phyloP scores from a whole-genome alignment of 805 yeast genomes.

The Debaryomyces tyrocola region DNA sequence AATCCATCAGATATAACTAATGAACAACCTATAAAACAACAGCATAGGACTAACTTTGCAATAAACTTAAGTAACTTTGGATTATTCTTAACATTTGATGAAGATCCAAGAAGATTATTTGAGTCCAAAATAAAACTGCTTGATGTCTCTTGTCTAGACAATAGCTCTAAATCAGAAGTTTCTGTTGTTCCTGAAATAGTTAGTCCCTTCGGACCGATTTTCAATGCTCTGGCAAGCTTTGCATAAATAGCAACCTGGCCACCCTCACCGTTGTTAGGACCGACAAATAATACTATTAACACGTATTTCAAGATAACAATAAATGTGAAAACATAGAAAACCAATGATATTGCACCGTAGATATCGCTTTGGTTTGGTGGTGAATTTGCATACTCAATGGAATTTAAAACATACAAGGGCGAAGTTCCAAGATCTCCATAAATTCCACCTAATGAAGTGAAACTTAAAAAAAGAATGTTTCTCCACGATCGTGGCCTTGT shows the following conservation, averaged over 20 bases:
- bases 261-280: constrained; percentile 62
- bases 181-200: constrained; percentile 40
- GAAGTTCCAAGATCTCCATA: constrained; percentile 67
- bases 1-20: constrained; percentile 60
- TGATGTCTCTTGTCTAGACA: constrained; percentile 40
- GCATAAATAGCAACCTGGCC: constrained; percentile 67
- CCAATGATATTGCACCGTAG: constrained; percentile 51
- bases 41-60: constrained; percentile 31
- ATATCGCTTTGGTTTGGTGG: constrained; percentile 40
- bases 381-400: constrained; percentile 24
- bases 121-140: constrained; percentile 15
- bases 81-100: constrained; percentile 16
- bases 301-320: constrained; percentile 55
- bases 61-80: constrained; percentile 28
- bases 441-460: constrained; percentile 58
- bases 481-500: constrained; percentile 17
- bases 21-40: constrained; percentile 55
- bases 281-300: constrained; percentile 46
- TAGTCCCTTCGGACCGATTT: constrained; percentile 48
- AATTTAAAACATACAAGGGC: constrained; percentile 51
- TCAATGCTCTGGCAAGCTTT: constrained; percentile 50
- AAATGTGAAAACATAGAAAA: constrained; percentile 55
- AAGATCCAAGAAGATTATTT: neutral
- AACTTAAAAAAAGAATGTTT: constrained; percentile 29
- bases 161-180: constrained; percentile 25